Percentiles rank a stretch among this genome's conserved stretches.
These are phyloP conservation scores for Spathaspora sp. DNA, from an alignment of 805 yeast genomes.

Conservation along the genomic window DNA sequence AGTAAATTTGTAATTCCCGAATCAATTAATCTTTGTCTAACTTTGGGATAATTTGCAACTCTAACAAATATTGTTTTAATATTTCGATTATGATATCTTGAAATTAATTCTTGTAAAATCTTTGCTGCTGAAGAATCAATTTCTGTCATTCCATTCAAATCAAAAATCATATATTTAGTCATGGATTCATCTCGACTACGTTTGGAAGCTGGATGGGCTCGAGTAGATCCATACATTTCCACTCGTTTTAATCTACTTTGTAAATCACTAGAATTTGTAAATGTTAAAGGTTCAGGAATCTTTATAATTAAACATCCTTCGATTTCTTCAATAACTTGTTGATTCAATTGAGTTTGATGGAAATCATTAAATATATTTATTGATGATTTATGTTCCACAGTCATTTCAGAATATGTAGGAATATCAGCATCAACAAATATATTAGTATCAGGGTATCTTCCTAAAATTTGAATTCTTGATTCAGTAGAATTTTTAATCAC, in stretches of 20 bases:
- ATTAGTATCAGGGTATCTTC: constrained; percentile 39
- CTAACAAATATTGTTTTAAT: constrained; percentile 35
- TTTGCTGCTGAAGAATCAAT: constrained; percentile 42
- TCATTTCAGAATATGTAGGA: constrained; percentile 6
- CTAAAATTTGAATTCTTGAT: constrained; percentile 43
- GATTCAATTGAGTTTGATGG: constrained; percentile 31
- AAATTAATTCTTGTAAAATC: constrained; percentile 26
- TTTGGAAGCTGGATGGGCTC: constrained; percentile 41
- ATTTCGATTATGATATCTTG: constrained; percentile 24
- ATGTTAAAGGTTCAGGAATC: constrained; percentile 43
- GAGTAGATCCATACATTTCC: constrained; percentile 41
- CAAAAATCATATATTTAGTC: constrained; percentile 41
- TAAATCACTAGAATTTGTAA: constrained; percentile 39
- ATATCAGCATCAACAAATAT: constrained; percentile 40
- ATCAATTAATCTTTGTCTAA: constrained; percentile 24
- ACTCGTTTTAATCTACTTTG: constrained; percentile 35
- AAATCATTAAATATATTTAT: constrained; percentile 34
- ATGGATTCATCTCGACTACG: constrained; percentile 30
- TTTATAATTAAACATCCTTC: constrained; percentile 42
- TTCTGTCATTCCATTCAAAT: constrained; percentile 39
- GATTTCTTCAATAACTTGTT: constrained; percentile 36
- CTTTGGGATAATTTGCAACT: constrained; percentile 21
- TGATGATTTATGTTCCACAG: constrained; percentile 11
- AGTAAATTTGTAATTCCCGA: constrained; percentile 29
- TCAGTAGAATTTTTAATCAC: constrained; percentile 47